These are phyloP conservation scores for Aspergillus pseudoviridinutans DNA, from an alignment of 2,329 filamentous ascomycete species.

Conservation along the genomic window DNA sequence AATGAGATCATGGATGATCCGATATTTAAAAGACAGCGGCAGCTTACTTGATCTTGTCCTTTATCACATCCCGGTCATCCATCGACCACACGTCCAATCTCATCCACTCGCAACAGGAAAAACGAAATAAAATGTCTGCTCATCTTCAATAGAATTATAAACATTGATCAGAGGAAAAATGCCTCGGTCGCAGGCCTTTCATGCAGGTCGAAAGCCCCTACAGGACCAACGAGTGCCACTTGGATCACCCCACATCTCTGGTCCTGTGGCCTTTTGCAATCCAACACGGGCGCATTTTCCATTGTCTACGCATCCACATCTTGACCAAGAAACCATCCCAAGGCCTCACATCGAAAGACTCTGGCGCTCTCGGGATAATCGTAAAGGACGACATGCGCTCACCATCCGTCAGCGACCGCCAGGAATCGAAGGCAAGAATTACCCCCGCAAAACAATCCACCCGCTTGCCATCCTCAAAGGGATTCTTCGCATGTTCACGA, in stretches of 20 bases:
- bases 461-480: conserved; percentile 29
- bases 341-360: conserved; percentile 23
- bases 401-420: conserved; percentile 24
- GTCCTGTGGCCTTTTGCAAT: conserved; percentile 48
- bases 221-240: not conserved
- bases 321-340: conserved; percentile 1
- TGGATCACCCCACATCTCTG: conserved; percentile 19
- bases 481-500: conserved; percentile 48
- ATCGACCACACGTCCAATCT: not conserved
- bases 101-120: not conserved
- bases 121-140: not conserved
- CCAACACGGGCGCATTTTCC: conserved; percentile 44
- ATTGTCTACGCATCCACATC: conserved; percentile 6
- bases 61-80: too few species aligned
- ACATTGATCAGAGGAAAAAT: not conserved
- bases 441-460: conserved; percentile 33
- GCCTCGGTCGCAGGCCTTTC: not conserved
- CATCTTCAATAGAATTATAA: not conserved
- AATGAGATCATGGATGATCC: too few species aligned
- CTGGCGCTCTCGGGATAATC: conserved; percentile 46
- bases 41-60: too few species aligned
- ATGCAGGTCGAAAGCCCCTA: not conserved
- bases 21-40: too few species aligned
- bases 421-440: conserved; percentile 17
- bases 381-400: conserved; percentile 46